Evolutionary conservation across 2,329 filamentous ascomycete genomes (phyloP).

Genomic region (Diplodia corticola): DNA sequence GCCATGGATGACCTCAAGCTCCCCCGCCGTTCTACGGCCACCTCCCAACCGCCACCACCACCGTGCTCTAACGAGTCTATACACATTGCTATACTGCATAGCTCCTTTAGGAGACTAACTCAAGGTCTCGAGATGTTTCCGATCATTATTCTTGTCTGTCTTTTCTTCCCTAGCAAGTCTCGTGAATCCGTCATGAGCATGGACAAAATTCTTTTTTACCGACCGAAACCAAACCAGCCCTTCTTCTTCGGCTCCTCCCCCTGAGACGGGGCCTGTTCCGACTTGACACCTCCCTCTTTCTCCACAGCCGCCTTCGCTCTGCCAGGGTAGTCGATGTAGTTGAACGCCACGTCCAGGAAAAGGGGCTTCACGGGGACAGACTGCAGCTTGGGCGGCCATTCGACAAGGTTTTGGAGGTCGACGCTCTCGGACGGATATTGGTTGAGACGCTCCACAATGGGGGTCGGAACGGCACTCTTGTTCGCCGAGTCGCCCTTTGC

Average conservation of each 20-base stretch:
- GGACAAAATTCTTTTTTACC: slow-evolving; percentile 31
- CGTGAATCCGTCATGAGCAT: not conserved
- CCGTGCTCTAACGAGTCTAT: no score
- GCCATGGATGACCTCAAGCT: no score
- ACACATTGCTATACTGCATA: not conserved
- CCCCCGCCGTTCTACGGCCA: no score
- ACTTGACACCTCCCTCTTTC: slow-evolving; percentile 25
- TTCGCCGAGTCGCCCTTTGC: slow-evolving; percentile 34
- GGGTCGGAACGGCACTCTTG: slow-evolving; percentile 32
- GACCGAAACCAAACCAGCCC: slow-evolving; percentile 54
- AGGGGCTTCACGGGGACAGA: slow-evolving; percentile 89
- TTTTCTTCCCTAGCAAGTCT: not conserved
- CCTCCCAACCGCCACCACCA: no score
- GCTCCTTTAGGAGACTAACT: not conserved
- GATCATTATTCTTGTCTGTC: not conserved
- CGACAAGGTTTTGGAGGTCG: slow-evolving; percentile 77
- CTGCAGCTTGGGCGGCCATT: slow-evolving; percentile 81
- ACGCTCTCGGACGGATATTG: slow-evolving; percentile 72
- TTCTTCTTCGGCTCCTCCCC: slow-evolving; percentile 48
- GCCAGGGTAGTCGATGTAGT: slow-evolving; percentile 90
- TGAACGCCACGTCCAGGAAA: slow-evolving; percentile 96
- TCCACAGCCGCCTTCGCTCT: slow-evolving; percentile 44
- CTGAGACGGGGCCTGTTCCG: slow-evolving; percentile 25
- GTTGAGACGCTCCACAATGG: slow-evolving; percentile 72
- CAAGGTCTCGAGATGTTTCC: not conserved